Conservation (phyloP, 768 basidiomycete species). For the Exidia glandulosa region DNA sequence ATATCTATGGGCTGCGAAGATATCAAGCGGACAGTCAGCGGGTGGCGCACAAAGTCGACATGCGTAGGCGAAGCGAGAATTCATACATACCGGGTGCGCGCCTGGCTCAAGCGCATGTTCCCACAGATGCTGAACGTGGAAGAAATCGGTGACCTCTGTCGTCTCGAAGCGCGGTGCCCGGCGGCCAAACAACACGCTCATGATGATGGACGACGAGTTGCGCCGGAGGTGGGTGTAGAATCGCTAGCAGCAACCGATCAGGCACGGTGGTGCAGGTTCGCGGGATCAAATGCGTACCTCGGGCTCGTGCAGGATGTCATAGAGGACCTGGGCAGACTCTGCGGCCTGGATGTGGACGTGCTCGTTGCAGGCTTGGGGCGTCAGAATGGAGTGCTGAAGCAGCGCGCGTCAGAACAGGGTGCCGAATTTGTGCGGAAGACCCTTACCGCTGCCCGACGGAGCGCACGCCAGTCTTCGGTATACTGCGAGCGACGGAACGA, state of each 20-base stretch:
- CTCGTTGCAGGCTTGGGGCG: conserved; percentile 9
- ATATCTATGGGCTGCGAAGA: conserved; percentile 18
- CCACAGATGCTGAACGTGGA: conserved; percentile 18
- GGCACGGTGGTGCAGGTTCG: neutral
- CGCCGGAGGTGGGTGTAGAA: conserved; percentile 22
- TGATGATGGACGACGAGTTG: conserved; percentile 20
- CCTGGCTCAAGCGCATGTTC: conserved; percentile 19
- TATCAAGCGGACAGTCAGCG: neutral
- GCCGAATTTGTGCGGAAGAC: too few relatives aligned
- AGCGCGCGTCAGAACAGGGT: too few relatives aligned
- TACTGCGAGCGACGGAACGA: neutral
- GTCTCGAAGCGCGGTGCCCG: conserved; percentile 19
- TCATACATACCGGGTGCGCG: conserved; percentile 16
- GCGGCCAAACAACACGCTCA: conserved; percentile 21
- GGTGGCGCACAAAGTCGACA: neutral
- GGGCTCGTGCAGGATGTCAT: conserved; percentile 17
- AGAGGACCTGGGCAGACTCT: conserved; percentile 19
- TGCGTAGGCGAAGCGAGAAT: too few relatives aligned
- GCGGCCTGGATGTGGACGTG: conserved; percentile 19
- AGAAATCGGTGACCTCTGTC: conserved; percentile 16
- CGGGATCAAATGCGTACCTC: conserved; percentile 10
- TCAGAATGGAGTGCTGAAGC: conserved; percentile 11
- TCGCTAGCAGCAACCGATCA: conserved; percentile 9
- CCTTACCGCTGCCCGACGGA: conserved; percentile 7
- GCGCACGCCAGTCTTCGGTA: conserved; percentile 7